Conservation (phyloP, 1,284 basidiomycete genomes). For the Microbotryomycetes sp. region DNA sequence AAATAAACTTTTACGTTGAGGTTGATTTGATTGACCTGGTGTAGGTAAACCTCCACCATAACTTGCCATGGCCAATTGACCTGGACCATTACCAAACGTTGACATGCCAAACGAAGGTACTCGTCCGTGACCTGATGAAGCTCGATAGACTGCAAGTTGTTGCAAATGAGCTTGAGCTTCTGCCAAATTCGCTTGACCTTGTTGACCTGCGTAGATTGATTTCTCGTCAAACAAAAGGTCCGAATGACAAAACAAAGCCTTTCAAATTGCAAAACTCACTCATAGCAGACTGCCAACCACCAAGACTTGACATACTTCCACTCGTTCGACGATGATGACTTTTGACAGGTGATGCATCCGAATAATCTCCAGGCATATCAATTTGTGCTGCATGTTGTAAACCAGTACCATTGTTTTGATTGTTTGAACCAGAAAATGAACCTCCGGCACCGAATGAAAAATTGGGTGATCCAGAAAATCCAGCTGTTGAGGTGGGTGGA, state of each 20-base stretch:
- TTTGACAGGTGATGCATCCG: neutral
- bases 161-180: slow-evolving; percentile 79
- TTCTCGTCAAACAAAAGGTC: neutral
- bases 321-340: slow-evolving; percentile 23
- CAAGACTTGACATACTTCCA: slow-evolving; percentile 25
- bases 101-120: slow-evolving; percentile 97
- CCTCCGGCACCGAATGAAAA: neutral
- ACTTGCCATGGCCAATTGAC: slow-evolving; percentile 61
- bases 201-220: slow-evolving; percentile 5
- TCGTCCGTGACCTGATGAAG: slow-evolving; percentile 90
- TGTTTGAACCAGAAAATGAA: neutral
- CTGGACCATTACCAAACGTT: slow-evolving; percentile 22
- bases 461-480: neutral
- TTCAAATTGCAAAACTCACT: slow-evolving; percentile 7
- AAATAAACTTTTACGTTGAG: slow-evolving; percentile 95
- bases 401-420: neutral
- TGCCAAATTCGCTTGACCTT: slow-evolving; percentile 39
- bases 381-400: neutral
- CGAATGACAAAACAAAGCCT: no score
- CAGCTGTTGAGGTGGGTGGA: neutral
- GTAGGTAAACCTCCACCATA: slow-evolving; percentile 70
- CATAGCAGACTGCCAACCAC: slow-evolving; percentile 20
- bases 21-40: slow-evolving; percentile 61
- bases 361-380: neutral
- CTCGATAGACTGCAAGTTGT: slow-evolving; percentile 93